Evolutionary conservation across 495 filamentous ascomycete genomes (phyloP).

Genomic region (Talaromyces trachyspermus): DNA sequence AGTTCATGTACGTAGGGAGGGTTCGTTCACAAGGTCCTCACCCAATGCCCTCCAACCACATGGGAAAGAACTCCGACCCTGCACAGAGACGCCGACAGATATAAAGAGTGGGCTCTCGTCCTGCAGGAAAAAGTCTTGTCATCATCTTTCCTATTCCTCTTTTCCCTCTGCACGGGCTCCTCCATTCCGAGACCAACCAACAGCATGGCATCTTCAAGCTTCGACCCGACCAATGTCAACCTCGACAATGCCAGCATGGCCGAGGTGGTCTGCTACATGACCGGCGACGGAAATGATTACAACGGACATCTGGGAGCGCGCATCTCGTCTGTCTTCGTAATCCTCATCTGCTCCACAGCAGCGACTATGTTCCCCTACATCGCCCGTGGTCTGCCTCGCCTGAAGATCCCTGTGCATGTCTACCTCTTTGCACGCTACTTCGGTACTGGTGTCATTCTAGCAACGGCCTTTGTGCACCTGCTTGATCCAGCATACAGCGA

Average conservation of each 20-base stretch:
- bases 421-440: slow-evolving; percentile 74
- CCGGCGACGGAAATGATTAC: slow-evolving; percentile 30
- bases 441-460: slow-evolving; percentile 63
- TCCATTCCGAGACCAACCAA: neutral
- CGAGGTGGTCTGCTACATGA: slow-evolving; percentile 32
- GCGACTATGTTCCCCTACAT: slow-evolving; percentile 59
- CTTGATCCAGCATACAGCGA: slow-evolving; percentile 47
- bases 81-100: too few relatives aligned
- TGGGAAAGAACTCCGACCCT: too few relatives aligned
- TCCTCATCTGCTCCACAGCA: slow-evolving; percentile 28
- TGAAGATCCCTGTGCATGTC: slow-evolving; percentile 55
- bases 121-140: too few relatives aligned
- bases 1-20: too few relatives aligned
- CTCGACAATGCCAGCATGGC: slow-evolving; percentile 25
- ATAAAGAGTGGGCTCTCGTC: too few relatives aligned
- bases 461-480: slow-evolving; percentile 56
- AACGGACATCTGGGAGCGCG: slow-evolving; percentile 36
- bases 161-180: neutral
- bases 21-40: neutral
- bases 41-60: too few relatives aligned
- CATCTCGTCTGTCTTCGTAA: slow-evolving; percentile 40
- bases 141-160: neutral
- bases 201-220: slow-evolving; percentile 11
- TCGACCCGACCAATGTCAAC: slow-evolving; percentile 33
- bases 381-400: slow-evolving; percentile 43